A percentile compares a stretch with the other conserved stretches of the same genome.
Evolutionary conservation across 83 land plant genomes (phyloP).

Genomic region (Picea engelmannii): DNA sequence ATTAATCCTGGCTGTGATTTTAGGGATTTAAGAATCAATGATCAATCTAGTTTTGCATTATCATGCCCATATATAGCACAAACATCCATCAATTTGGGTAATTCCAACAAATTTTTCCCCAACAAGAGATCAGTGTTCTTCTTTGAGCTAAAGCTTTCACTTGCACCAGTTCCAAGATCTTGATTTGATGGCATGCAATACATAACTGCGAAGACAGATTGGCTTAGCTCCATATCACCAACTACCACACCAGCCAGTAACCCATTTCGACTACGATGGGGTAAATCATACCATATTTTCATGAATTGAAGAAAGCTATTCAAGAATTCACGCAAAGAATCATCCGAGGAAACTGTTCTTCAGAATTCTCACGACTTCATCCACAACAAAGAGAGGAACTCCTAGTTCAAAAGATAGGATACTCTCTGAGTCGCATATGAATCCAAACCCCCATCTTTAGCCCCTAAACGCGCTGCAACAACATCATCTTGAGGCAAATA

Average conservation of each 20-base stretch:
- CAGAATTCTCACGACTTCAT: slow-evolving; percentile 68
- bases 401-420: slow-evolving; percentile 71
- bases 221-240: slow-evolving; percentile 78
- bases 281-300: too few species aligned
- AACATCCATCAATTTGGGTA: slow-evolving; percentile 93
- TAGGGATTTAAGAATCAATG: slow-evolving; percentile 74
- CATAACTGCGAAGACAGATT: slow-evolving; percentile 81
- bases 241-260: slow-evolving; percentile 70
- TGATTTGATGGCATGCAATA: slow-evolving; percentile 83
- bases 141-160: slow-evolving; percentile 61
- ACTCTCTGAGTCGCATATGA: slow-evolving; percentile 77
- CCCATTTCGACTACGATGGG: slow-evolving; percentile 18
- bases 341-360: slow-evolving; percentile 40
- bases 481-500: slow-evolving; percentile 98
- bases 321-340: too few species aligned
- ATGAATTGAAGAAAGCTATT: too few species aligned
- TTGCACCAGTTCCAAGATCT: slow-evolving; percentile 66
- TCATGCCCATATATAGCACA: slow-evolving; percentile 93
- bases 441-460: slow-evolving; percentile 88
- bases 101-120: slow-evolving; percentile 70
- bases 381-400: slow-evolving; percentile 63
- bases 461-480: slow-evolving; percentile 71
- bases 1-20: slow-evolving; percentile 62
- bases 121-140: slow-evolving; percentile 79
- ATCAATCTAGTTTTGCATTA: slow-evolving; percentile 70